A percentile compares a stretch with the other conserved stretches of the same genome.
phyloP scores from a whole-genome alignment of 2,329 filamentous ascomycete genomes.

The Sporothrix variecibatus region DNA sequence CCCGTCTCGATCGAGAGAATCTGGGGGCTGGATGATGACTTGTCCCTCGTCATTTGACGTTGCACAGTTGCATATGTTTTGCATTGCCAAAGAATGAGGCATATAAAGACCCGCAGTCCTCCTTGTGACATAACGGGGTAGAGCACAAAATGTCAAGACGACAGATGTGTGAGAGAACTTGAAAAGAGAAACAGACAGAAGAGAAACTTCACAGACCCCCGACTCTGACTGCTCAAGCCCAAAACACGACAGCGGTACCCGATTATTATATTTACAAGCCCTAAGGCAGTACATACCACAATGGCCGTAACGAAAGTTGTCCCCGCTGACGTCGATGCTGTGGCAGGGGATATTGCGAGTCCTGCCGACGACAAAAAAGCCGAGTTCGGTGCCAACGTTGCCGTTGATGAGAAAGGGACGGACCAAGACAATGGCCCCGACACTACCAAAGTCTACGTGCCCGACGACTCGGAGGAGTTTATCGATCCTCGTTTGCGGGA shows the following conservation, averaged over 20 bases:
- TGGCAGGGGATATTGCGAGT: neutral
- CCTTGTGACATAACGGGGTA: neutral
- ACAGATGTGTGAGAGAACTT: too few species aligned
- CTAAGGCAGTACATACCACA: neutral
- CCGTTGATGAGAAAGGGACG: neutral
- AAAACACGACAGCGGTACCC: too few species aligned
- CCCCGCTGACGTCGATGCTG: neutral
- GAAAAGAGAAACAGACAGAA: too few species aligned
- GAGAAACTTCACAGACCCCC: neutral
- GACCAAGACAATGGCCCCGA: neutral
- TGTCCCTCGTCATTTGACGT: neutral
- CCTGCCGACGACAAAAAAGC: neutral
- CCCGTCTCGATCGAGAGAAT: neutral
- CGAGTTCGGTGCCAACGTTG: neutral
- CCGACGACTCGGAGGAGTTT: slow-evolving; percentile 36
- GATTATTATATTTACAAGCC: too few species aligned
- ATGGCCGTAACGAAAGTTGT: neutral
- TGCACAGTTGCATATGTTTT: neutral
- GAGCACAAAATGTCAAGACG: neutral
- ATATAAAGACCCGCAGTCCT: neutral
- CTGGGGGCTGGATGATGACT: neutral
- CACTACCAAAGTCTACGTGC: slow-evolving; percentile 28
- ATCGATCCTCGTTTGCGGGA: slow-evolving; percentile 38
- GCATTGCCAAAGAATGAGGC: neutral
- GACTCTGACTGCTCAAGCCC: neutral